Evolutionary conservation across 2,329 filamentous ascomycete genomes (phyloP), one percentile per base, ranked within the genome.

Genomic region (Botryotinia globosa): DNA sequence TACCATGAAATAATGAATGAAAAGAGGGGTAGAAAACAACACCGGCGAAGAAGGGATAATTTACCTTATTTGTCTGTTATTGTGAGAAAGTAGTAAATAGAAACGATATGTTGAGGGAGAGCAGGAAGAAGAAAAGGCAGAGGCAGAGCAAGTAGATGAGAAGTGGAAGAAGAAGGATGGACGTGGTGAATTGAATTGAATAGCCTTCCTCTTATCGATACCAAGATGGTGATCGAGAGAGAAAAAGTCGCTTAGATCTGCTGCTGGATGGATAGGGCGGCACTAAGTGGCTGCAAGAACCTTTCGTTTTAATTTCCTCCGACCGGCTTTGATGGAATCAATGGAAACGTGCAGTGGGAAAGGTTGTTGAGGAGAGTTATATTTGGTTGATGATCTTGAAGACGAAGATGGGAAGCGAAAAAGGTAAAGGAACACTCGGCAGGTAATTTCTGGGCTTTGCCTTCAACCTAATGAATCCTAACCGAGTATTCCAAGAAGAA

Each of bases 131-230:
- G 4, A 65, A 48, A n/a, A 42, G 37, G 37, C 2, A 51, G 22
- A 37, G 14, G 32, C 4, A 39, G 25, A 67, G 37, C 6, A 67
- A 39, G 20, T n/a, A 25, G 48, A 48, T 10, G 20, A 29, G 18
- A 62, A 56, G n/a, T 18, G n/a, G 51, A 56, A 56, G 51, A 18
- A 62, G 59, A 61, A 32, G 58, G 12, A 42, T 22, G 37, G 20
- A 63, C 34, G 61, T 63, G 61, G 61, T 44, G 61, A 29, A 63
- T 29, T 63, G 61, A 44, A 42, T 44, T 63, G 61, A 44, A 42
- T 44, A 42, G 14, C 58, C 59, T 34, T n/a, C 12, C 48, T 39
- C 48, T 68, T 68, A 68, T 68, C 65, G 65, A 68, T 68, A 68
- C 65, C 34, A 20, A 56, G n/a, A 44, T 64, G 63, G n/a, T 64